phyloP scores from a whole-genome alignment of 305 asterid species.

The Fraxinus sp. region DNA sequence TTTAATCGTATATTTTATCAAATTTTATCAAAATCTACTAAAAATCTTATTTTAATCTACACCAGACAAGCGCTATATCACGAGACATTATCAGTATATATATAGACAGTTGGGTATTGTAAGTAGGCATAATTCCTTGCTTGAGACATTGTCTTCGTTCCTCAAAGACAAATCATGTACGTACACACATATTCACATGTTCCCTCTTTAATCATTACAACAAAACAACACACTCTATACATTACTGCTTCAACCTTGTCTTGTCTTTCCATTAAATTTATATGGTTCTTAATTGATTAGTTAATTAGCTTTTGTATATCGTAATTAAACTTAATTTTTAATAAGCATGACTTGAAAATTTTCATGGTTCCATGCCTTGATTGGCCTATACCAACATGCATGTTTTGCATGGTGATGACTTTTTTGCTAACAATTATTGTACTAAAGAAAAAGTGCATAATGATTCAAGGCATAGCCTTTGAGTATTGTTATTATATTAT shows the following conservation, averaged over 20 bases:
- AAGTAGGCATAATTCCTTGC: constrained; percentile 42
- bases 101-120: constrained; percentile 16
- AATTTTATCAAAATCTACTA: too few relatives aligned
- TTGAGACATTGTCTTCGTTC: constrained; percentile 44
- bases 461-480: not conserved
- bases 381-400: not conserved
- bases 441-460: not conserved
- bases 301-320: not conserved
- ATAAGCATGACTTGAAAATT: not conserved
- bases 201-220: constrained; percentile 61
- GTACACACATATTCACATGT: constrained; percentile 73
- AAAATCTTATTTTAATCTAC: not conserved
- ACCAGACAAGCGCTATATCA: constrained; percentile 22
- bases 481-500: not conserved
- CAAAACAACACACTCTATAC: constrained; percentile 40
- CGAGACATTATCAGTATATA: constrained; percentile 44
- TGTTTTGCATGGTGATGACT: constrained; percentile 2
- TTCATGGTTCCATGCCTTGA: not conserved
- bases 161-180: constrained; percentile 57
- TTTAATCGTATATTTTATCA: too few relatives aligned
- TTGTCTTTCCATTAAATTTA: constrained; percentile 4
- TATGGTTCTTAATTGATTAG: not conserved
- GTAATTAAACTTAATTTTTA: not conserved
- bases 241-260: constrained; percentile 29
- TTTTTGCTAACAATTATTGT: not conserved